Conservation (phyloP, 2,329 filamentous ascomycete genomes). For the Byssothecium circinans region DNA sequence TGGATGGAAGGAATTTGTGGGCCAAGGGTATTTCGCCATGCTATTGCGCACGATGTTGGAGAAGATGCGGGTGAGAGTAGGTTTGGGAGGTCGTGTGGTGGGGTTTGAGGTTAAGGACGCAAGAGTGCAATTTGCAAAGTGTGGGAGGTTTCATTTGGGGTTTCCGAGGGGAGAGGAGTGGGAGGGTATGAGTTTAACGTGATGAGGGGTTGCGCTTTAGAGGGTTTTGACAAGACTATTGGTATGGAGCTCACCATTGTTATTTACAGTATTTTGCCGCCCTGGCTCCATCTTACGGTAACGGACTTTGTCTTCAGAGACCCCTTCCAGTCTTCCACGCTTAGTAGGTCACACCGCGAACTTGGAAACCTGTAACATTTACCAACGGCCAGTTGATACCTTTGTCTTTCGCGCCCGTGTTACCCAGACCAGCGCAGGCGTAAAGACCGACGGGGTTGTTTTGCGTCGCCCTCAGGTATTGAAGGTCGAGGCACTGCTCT, state of each 20-base stretch:
- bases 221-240: neutral
- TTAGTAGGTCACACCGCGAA: neutral
- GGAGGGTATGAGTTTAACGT: conserved; percentile 36
- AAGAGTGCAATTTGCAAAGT: conserved; percentile 44
- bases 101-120: conserved; percentile 43
- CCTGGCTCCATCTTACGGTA: no score
- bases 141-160: conserved; percentile 47
- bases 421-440: conserved; percentile 31
- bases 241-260: no score
- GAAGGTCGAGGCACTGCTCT: conserved; percentile 37
- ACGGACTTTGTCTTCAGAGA: no score
- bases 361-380: conserved; percentile 14
- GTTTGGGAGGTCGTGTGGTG: conserved; percentile 40
- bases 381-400: conserved; percentile 38
- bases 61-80: conserved; percentile 29
- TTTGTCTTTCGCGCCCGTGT: conserved; percentile 36
- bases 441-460: conserved; percentile 40
- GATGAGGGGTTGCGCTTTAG: no score
- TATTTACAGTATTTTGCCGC: no score
- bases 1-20: conserved; percentile 48
- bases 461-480: conserved; percentile 32
- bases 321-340: no score
- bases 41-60: conserved; percentile 11
- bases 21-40: conserved; percentile 43
- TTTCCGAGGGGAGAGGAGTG: conserved; percentile 47